These are phyloP conservation scores for Calocybe indica DNA, from an alignment of 768 basidiomycete genomes.

Conservation along the genomic window DNA sequence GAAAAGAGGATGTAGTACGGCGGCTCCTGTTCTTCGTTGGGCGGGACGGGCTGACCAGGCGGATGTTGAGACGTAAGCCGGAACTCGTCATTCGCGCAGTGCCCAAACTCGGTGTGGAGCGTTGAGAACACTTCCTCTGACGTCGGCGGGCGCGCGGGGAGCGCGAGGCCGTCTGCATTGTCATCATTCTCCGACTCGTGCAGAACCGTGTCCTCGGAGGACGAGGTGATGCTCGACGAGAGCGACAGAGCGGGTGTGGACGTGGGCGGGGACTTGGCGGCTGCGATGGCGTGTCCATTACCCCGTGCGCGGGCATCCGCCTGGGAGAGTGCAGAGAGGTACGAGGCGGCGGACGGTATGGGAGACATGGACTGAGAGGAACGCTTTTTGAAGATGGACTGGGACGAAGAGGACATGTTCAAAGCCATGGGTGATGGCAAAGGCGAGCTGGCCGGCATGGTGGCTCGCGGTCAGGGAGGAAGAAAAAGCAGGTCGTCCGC, in stretches of 20 bases:
- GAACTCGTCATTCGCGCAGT: conserved; percentile 73
- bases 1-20: conserved; percentile 89
- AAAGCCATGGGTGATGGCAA: conserved; percentile 62
- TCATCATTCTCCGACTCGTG: conserved; percentile 43
- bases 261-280: conserved; percentile 32
- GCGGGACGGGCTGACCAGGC: conserved; percentile 39
- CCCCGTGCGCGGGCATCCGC: conserved; percentile 62
- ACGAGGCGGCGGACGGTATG: conserved; percentile 35
- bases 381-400: conserved; percentile 60
- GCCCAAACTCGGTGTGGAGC: conserved; percentile 89
- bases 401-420: conserved; percentile 39
- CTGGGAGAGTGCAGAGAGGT: conserved; percentile 37
- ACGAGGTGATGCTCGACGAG: conserved; percentile 65
- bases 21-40: conserved; percentile 73
- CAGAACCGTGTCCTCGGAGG: conserved; percentile 63
- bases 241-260: conserved; percentile 71
- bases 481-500: neutral
- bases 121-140: conserved; percentile 76
- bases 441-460: conserved; percentile 16
- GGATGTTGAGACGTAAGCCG: conserved; percentile 64
- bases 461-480: conserved; percentile 1
- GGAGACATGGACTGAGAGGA: conserved; percentile 22
- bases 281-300: conserved; percentile 16
- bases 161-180: conserved; percentile 48
- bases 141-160: conserved; percentile 65